phyloP scores from a whole-genome alignment of 768 basidiomycete genomes.

The Leccinum boreale region DNA sequence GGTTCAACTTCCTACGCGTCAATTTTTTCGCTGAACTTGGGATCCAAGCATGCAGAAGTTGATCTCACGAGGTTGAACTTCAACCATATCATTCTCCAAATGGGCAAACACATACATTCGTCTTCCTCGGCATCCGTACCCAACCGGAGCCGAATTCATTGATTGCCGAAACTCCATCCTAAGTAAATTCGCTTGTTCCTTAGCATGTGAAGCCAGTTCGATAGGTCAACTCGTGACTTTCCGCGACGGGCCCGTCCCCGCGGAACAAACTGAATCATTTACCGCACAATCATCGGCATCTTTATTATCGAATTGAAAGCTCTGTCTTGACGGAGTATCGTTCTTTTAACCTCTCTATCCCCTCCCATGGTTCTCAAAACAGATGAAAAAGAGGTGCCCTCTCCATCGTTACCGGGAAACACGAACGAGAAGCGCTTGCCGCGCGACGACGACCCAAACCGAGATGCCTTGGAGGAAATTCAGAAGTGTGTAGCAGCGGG shows the following conservation, averaged over 20 bases:
- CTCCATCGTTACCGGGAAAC: not conserved
- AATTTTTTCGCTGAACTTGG: not conserved
- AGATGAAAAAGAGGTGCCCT: not conserved
- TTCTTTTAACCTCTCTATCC: not conserved
- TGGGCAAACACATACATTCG: no score
- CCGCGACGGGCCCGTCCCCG: not conserved
- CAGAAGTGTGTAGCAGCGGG: slow-evolving; percentile 26
- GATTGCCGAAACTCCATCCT: not conserved
- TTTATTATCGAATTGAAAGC: not conserved
- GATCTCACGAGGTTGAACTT: not conserved
- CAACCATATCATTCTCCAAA: not conserved
- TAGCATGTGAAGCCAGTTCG: not conserved
- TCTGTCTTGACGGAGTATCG: not conserved
- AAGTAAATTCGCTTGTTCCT: not conserved
- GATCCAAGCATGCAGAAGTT: no score
- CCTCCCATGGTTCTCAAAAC: slow-evolving; percentile 1
- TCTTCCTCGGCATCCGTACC: no score
- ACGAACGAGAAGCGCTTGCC: slow-evolving; percentile 1
- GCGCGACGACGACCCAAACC: not conserved
- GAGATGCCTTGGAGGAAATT: slow-evolving; percentile 14
- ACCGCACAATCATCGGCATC: not conserved
- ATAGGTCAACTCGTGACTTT: not conserved
- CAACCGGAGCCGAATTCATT: not conserved
- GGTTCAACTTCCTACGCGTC: not conserved
- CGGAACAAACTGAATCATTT: not conserved